Conservation (phyloP, 2,329 filamentous ascomycete genomes). For the Colletotrichum tamarilloi region DNA sequence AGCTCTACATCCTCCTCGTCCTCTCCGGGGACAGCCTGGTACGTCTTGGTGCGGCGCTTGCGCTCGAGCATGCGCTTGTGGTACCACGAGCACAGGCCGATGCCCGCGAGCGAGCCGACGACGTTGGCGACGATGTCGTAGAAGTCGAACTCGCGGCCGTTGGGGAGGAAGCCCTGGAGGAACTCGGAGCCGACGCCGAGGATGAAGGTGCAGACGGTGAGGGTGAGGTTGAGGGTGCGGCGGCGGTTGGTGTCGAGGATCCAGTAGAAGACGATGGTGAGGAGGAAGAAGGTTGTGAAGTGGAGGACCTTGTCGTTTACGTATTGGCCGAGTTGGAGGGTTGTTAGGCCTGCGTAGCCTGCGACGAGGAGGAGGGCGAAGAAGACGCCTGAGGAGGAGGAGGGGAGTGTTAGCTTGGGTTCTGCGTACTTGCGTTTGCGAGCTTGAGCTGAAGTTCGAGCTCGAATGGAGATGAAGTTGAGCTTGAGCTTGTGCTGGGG, state of each 20-base stretch:
- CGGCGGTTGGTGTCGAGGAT: conserved; percentile 91
- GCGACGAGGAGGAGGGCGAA: conserved; percentile 77
- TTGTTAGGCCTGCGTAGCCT: conserved; percentile 83
- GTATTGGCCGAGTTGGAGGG: conserved; percentile 63
- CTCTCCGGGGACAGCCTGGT: conserved; percentile 75
- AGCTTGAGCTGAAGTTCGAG: conserved; percentile 4
- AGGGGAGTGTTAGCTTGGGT: conserved; percentile 23
- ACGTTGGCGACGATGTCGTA: conserved; percentile 92
- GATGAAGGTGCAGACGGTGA: conserved; percentile 79
- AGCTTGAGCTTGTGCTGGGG: neutral
- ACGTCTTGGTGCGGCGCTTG: conserved; percentile 78
- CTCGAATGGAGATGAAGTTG: neutral
- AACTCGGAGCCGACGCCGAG: conserved; percentile 82
- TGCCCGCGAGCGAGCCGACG: conserved; percentile 76
- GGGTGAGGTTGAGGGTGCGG: conserved; percentile 84
- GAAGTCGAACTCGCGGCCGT: conserved; percentile 77
- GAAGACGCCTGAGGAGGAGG: conserved; percentile 69
- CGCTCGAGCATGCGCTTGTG: conserved; percentile 96
- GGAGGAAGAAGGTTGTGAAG: conserved; percentile 86
- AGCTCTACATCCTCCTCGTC: conserved; percentile 80
- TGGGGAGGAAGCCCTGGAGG: conserved; percentile 79
- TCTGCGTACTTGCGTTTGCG: neutral
- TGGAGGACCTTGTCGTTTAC: conserved; percentile 94
- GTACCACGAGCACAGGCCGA: conserved; percentile 88
- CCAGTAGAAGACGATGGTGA: conserved; percentile 95